phyloP scores from a whole-genome alignment of 1,284 basidiomycete species.

The Ganoderma multipileum region DNA sequence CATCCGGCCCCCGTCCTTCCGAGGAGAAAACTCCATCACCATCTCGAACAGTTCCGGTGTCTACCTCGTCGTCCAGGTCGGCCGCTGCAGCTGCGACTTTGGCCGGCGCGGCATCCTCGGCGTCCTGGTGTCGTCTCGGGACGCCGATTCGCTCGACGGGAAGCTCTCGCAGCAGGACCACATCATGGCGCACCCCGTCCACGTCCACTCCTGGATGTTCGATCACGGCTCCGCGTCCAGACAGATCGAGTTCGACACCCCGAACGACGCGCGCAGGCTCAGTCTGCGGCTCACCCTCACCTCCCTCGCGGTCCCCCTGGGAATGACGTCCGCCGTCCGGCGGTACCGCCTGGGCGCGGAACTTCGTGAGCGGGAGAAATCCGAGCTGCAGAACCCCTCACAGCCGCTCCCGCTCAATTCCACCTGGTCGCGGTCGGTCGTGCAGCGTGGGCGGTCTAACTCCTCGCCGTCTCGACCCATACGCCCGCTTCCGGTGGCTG shows the following conservation, averaged over 20 bases:
- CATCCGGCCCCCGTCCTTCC: too few species aligned
- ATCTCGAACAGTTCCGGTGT: neutral
- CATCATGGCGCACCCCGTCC: neutral
- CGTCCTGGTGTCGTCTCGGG: neutral
- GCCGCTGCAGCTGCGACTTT: neutral
- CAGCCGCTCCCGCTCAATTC: neutral
- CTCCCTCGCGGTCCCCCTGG: neutral
- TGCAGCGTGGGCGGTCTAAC: neutral
- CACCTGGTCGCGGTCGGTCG: too few species aligned
- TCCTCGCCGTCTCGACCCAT: neutral
- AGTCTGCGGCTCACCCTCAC: neutral
- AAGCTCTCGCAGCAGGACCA: neutral
- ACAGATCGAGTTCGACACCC: neutral
- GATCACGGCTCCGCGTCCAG: neutral
- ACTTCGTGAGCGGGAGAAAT: neutral
- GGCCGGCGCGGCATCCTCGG: neutral
- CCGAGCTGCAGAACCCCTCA: neutral
- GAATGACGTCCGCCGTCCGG: neutral
- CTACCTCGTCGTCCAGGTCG: neutral
- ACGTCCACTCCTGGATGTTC: neutral
- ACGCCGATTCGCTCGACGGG: neutral
- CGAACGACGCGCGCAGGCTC: neutral
- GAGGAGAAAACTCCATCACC: neutral
- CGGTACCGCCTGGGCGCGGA: neutral
- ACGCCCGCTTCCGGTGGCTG: too few species aligned